Conservation (phyloP, 345 rosid species). For the Brassica cretica region DNA sequence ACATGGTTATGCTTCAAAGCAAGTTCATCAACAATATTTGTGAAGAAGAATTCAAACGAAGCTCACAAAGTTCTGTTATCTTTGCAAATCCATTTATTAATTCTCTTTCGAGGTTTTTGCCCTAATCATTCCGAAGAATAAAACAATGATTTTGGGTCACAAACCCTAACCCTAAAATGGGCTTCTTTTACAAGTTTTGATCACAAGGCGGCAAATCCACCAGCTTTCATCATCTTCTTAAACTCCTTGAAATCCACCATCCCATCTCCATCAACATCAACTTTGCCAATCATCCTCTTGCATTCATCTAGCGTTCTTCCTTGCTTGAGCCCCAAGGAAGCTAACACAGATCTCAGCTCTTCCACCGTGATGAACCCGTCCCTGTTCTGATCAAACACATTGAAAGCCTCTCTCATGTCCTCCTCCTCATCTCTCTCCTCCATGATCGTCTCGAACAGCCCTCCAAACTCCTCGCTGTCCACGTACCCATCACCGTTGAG, state of each 20-base stretch:
- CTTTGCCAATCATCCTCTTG: neutral
- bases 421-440: neutral
- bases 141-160: constrained; percentile 57
- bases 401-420: neutral
- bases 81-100: constrained; percentile 10
- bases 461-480: neutral
- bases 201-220: neutral
- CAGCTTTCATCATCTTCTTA: neutral
- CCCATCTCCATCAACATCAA: neutral
- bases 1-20: constrained; percentile 24
- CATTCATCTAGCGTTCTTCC: neutral
- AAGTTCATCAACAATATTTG: constrained; percentile 19
- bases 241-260: neutral
- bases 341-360: neutral
- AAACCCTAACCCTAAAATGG: neutral
- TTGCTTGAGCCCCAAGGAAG: neutral
- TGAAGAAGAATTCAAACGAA: constrained; percentile 29
- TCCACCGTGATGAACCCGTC: neutral
- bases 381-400: neutral
- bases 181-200: neutral
- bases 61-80: constrained; percentile 10
- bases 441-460: neutral
- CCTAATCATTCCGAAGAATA: constrained; percentile 34
- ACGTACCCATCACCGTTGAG: neutral
- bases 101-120: constrained; percentile 20